Evolutionary conservation across 257 asterid genomes (phyloP).

Genomic region (Knoxia roxburghii): DNA sequence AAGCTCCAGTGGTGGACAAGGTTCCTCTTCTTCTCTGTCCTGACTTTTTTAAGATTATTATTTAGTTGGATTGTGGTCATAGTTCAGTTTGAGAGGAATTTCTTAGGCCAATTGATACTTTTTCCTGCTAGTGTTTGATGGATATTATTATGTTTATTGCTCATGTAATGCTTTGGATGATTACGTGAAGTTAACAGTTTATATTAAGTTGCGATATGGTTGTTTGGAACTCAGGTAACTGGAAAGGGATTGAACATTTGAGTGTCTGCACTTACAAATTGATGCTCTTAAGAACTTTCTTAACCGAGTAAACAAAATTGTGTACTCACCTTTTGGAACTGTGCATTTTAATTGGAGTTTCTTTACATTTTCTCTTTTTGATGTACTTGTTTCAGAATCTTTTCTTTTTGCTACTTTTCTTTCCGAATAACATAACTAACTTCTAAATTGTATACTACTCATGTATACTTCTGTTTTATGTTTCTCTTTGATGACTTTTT

Average conservation of each 20-base stretch:
- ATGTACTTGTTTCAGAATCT: background rate
- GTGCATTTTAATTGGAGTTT: background rate
- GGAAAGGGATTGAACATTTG: background rate
- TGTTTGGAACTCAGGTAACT: background rate
- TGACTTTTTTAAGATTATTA: background rate
- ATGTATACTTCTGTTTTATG: background rate
- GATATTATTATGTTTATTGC: background rate
- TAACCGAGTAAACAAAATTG: background rate
- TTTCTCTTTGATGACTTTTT: background rate
- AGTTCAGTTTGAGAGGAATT: background rate
- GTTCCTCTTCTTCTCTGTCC: conserved; percentile 29
- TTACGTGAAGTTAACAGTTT: background rate
- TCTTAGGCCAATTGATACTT: background rate
- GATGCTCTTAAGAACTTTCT: background rate
- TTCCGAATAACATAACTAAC: background rate
- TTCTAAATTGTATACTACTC: too few species aligned
- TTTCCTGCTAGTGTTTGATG: background rate
- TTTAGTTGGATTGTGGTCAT: background rate
- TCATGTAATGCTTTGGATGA: background rate
- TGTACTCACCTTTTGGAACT: background rate
- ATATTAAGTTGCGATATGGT: background rate
- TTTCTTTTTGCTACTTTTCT: background rate
- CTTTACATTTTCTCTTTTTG: background rate
- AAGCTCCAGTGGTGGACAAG: conserved; percentile 58
- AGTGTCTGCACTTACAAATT: background rate